phyloP scores from a whole-genome alignment of 1,284 basidiomycete genomes.

The Cutaneotrichosporon sp. region DNA sequence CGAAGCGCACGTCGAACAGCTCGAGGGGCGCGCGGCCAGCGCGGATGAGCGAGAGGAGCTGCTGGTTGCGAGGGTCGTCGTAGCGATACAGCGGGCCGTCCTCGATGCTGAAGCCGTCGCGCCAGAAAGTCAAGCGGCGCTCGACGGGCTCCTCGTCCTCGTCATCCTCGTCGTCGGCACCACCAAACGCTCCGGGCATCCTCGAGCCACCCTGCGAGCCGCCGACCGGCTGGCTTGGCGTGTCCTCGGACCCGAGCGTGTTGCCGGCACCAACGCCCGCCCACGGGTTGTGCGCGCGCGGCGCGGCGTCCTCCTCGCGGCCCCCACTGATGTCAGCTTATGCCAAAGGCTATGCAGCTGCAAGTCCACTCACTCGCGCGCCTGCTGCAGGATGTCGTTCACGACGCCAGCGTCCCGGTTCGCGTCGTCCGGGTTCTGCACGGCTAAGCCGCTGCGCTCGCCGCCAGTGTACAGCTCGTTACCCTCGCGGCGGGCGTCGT shows the following conservation, averaged over 20 bases:
- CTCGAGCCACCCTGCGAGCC: neutral
- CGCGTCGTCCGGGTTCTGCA: slow-evolving; percentile 76
- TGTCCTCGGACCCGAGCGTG: slow-evolving; percentile 80
- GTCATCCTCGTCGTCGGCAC: slow-evolving; percentile 33
- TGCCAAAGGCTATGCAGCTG: no score
- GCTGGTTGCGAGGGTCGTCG: slow-evolving; percentile 75
- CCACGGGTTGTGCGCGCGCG: slow-evolving; percentile 11
- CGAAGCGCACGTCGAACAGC: slow-evolving; percentile 72
- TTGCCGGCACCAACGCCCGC: slow-evolving; percentile 60
- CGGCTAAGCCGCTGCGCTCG: slow-evolving; percentile 84
- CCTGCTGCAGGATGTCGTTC: slow-evolving; percentile 76
- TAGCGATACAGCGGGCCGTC: slow-evolving; percentile 85
- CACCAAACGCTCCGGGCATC: slow-evolving; percentile 20
- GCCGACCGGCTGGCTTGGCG: slow-evolving; percentile 59
- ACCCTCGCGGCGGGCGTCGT: slow-evolving; percentile 36
- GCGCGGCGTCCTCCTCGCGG: slow-evolving; percentile 33
- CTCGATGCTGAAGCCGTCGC: slow-evolving; percentile 89
- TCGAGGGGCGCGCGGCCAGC: slow-evolving; percentile 77
- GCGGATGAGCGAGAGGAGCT: slow-evolving; percentile 77
- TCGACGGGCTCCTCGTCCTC: slow-evolving; percentile 64
- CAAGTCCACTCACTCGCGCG: slow-evolving; percentile 66
- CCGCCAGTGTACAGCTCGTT: slow-evolving; percentile 70
- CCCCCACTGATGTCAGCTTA: slow-evolving; percentile 26
- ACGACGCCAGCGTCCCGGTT: slow-evolving; percentile 58
- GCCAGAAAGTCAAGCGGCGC: slow-evolving; percentile 88